Conservation (phyloP, 331 rosid species). For the Saraca asoca region DNA sequence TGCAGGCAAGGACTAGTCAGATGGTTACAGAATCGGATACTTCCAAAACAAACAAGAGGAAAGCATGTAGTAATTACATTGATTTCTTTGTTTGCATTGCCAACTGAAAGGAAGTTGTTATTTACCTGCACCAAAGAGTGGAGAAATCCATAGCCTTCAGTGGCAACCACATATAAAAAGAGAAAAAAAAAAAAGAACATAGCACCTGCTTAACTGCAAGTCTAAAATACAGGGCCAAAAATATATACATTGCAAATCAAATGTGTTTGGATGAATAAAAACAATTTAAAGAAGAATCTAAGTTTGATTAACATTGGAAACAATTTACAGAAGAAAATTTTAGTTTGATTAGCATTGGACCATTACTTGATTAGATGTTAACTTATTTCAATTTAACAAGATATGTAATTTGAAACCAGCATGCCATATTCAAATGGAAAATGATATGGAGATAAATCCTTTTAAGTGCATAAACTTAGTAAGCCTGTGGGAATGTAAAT, state of each 20-base stretch:
- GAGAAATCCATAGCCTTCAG: slow-evolving; percentile 27
- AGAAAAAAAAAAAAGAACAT: background rate
- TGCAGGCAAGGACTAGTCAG: too few relatives aligned
- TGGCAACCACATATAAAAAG: slow-evolving; percentile 23
- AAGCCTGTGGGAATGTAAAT: too few relatives aligned
- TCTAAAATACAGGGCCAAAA: too few relatives aligned
- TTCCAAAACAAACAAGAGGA: slow-evolving; percentile 24
- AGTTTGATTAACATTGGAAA: slow-evolving; percentile 18
- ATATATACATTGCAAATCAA: background rate
- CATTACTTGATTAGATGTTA: background rate
- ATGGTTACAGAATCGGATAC: background rate
- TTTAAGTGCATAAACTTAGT: background rate
- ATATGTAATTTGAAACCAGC: background rate
- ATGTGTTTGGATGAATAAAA: slow-evolving; percentile 19
- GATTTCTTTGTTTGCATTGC: slow-evolving; percentile 87
- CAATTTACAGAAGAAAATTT: slow-evolving; percentile 21
- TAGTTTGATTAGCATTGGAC: slow-evolving; percentile 19
- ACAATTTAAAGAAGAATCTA: slow-evolving; percentile 25
- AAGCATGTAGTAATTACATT: slow-evolving; percentile 54
- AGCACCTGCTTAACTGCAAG: background rate
- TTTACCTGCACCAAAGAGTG: slow-evolving; percentile 75
- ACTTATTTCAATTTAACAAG: background rate
- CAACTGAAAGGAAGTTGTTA: slow-evolving; percentile 94
- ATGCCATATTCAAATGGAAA: background rate
- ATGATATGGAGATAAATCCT: background rate